Base-by-base conservation (phyloP, 1,139 yeast species). In the Schizosaccharomyces versatilis region DNA sequence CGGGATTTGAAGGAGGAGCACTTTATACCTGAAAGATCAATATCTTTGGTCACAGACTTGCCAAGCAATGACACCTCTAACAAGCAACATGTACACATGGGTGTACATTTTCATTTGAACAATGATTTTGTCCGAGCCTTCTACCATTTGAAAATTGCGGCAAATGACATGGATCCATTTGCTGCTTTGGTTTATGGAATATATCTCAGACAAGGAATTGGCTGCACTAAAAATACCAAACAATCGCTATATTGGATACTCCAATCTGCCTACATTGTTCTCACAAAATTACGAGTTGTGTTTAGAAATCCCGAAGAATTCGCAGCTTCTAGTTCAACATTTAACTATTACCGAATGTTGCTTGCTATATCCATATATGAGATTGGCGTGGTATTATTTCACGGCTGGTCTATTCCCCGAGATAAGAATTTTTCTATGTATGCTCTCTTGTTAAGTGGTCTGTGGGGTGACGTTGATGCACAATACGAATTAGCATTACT, bases 401-500 rank as follows among this genome's bases (percentile, higher is more conserved):
- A 44, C 12, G 49, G 49, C n/a, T 44, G 49, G 49, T 32, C 38
- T 6, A 44, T 44, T 9, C 19, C 49, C 8, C 19, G 49, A 14
- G 49, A 44, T 32, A 32, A 36, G 36, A 14, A 17, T 3, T 12
- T 44, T 7, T 32, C 36, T 24, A 24, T 44, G 32, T 36, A 44
- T 24, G 15, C 32, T 14, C 19, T 44, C 9, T 19, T 19, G 38
- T 32, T 44, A 1, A 44, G 49, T 14, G 49, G 49, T n/a, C 14
- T 36, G n/a, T 44, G 49, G 49, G 49, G 49, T n/a, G 49, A 44
- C 19, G 49, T 12, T 19, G 49, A 44, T 44, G 49, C 49, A n/a
- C 49, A 44, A 7, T 44, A 19, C 12, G 49, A 44, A 12, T 32
- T 36, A 24, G 49, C 38, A 2, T n/a, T 44, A 19, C 49, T 19